phyloP scores from a whole-genome alignment of 2,329 filamentous ascomycete genomes.

The Biscogniauxia sp. region DNA sequence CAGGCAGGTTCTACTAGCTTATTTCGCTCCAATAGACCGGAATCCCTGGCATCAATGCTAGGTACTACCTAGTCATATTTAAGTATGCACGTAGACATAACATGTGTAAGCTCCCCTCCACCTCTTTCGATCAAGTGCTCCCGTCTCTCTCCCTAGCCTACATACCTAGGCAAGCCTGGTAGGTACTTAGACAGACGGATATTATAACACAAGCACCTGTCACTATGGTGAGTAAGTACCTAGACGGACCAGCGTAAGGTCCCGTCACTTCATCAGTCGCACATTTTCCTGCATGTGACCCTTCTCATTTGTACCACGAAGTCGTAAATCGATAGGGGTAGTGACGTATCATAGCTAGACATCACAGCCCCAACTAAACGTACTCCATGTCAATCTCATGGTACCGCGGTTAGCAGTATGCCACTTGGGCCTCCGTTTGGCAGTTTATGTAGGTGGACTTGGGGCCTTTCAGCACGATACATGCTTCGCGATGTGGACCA shows the following conservation, averaged over 20 bases:
- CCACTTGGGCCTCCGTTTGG: neutral
- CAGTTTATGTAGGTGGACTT: neutral
- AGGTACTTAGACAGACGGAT: neutral
- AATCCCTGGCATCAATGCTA: too few species aligned
- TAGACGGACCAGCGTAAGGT: neutral
- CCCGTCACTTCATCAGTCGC: neutral
- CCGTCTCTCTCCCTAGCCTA: too few species aligned
- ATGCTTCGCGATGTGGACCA: neutral
- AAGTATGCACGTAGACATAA: too few species aligned
- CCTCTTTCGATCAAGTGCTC: neutral
- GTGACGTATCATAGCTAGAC: neutral
- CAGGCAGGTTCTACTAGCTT: too few species aligned
- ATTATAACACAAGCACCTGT: too few species aligned
- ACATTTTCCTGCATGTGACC: conserved; percentile 5
- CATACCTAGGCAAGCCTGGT: neutral
- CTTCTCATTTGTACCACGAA: neutral
- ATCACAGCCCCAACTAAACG: neutral
- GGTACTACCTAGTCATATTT: too few species aligned
- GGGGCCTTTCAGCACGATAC: neutral
- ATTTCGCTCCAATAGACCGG: too few species aligned
- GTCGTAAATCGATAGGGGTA: neutral
- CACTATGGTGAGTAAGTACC: neutral
- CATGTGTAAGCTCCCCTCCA: neutral
- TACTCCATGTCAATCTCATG: neutral
- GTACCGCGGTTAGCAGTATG: neutral